These are phyloP conservation scores for Linnemannia elongata DNA, from an alignment of 192 early-diverging fungal species.

Conservation along the genomic window DNA sequence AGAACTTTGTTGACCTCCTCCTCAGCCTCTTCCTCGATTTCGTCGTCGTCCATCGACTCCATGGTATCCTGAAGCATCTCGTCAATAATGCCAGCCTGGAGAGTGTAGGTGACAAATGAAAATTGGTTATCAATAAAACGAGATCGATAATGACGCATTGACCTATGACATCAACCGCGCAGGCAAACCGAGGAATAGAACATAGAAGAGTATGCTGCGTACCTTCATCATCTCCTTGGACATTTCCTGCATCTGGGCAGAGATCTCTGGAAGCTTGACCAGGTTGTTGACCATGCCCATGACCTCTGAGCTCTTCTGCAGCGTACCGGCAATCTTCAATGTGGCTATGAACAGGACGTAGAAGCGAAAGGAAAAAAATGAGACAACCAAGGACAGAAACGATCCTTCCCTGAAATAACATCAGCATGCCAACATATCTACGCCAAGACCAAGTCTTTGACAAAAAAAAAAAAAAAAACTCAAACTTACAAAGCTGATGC, in stretches of 20 bases:
- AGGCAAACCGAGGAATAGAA: neutral
- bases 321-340: conserved; percentile 80
- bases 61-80: conserved; percentile 96
- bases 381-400: neutral
- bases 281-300: conserved; percentile 94
- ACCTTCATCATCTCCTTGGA: conserved; percentile 97
- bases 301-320: conserved; percentile 90
- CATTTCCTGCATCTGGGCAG: conserved; percentile 85
- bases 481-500: conserved; percentile 82
- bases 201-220: neutral
- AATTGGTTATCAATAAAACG: neutral
- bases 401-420: neutral
- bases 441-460: neutral
- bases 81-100: conserved; percentile 93
- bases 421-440: neutral
- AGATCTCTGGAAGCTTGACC: conserved; percentile 88
- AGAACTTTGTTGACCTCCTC: conserved; percentile 94
- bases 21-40: conserved; percentile 94
- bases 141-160: neutral
- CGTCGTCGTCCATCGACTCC: conserved; percentile 89
- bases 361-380: neutral
- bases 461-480: neutral
- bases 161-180: neutral
- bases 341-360: conserved; percentile 60
- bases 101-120: neutral